Base-by-base conservation (phyloP, 805 yeast genomes). In the Saccharomycopsis amapae region DNA sequence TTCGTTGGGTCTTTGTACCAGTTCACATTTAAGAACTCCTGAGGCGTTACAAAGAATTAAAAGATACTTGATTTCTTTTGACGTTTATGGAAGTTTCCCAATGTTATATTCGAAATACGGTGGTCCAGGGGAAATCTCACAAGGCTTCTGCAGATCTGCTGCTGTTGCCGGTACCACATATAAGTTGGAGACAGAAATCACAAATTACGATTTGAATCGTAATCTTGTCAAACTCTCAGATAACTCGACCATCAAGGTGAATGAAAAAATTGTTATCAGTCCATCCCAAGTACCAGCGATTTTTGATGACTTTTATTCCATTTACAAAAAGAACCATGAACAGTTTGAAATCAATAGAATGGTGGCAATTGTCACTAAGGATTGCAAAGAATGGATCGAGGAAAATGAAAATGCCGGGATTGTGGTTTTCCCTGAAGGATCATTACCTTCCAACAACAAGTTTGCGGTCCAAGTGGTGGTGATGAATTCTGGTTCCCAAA, bases 91-190 rank as follows among this genome's bases (percentile, higher is more conserved):
- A 12, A 83, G 79, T 53, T 90, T 93, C 72, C 97, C 98, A 2
- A 94, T 85, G 10, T 71, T 90, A 68, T 81, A 81, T 56, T 84
- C 95, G 42, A 90, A 87, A 68, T 90, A 81, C 65, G 98, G 97
- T 47, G 94, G 96, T 2, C 89, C 95, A 0, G 96, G 97, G 44
- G 98, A 90, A 64, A 69, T 90, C 23, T 81, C 95, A 13, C 98
- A 90, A 66, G 98, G 97, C 1, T 90, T 93, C 63, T 90, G 97
- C 66, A 75, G 98, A 56, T 84, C 95, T 48, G 97, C 97, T 3
- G 98, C 98, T 12, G 97, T 90, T 52, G 97, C 93, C 17, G 97
- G 97, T 45, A 83, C 97, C 45, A 86, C 94, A 28, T 90, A 93
- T 66, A 87, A 88, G 62, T 70, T 90, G 46, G 79, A 81, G 58